Percentiles rank a stretch among this genome's conserved stretches.
These are phyloP conservation scores for Leccinum sublutescens DNA, from an alignment of 768 basidiomycete genomes.

Conservation along the genomic window DNA sequence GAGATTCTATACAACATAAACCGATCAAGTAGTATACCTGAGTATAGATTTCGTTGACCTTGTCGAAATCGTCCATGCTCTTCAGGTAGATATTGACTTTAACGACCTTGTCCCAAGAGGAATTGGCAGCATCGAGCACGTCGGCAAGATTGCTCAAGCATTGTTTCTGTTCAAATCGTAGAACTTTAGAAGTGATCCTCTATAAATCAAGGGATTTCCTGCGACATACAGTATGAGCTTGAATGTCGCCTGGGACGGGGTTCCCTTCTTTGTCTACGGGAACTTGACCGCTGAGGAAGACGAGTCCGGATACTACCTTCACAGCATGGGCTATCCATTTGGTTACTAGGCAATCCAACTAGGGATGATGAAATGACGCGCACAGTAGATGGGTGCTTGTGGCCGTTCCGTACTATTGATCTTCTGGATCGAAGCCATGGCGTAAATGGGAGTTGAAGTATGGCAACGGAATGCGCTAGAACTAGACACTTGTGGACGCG, in stretches of 20 bases:
- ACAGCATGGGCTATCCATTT: slow-evolving; percentile 48
- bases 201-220: background rate
- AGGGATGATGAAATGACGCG: background rate
- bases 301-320: slow-evolving; percentile 53
- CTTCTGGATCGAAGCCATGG: slow-evolving; percentile 51
- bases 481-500: background rate
- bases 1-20: background rate
- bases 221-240: slow-evolving; percentile 54
- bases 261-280: slow-evolving; percentile 49
- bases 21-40: slow-evolving; percentile 36
- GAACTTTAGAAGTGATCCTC: background rate
- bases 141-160: slow-evolving; percentile 55
- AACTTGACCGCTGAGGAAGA: slow-evolving; percentile 61
- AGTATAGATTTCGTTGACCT: slow-evolving; percentile 58
- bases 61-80: slow-evolving; percentile 54
- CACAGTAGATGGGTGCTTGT: slow-evolving; percentile 9
- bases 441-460: background rate
- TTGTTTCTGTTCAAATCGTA: slow-evolving; percentile 41
- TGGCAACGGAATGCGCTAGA: background rate
- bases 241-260: slow-evolving; percentile 53
- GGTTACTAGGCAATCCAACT: background rate
- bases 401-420: slow-evolving; percentile 51
- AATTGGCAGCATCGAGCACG: slow-evolving; percentile 52
- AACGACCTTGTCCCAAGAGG: slow-evolving; percentile 58
- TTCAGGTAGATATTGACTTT: slow-evolving; percentile 63